phyloP scores from a whole-genome alignment of 768 basidiomycete species.

The Lyophyllum shimeji region DNA sequence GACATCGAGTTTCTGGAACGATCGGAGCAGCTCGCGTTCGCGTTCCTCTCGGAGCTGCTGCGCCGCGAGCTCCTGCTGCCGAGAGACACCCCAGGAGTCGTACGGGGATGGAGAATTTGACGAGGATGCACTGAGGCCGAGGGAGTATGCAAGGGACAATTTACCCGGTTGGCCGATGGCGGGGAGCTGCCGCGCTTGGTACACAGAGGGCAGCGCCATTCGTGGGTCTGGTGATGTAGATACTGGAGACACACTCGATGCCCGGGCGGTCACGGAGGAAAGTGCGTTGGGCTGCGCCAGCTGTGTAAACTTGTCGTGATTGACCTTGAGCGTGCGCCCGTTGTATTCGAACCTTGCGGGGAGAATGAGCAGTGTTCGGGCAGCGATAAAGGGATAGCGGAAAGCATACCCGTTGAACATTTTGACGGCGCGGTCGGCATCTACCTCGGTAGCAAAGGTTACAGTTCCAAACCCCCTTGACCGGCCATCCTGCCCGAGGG shows the following conservation, averaged over 20 bases:
- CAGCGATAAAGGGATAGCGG: no score
- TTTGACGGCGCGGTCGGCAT: constrained; percentile 80
- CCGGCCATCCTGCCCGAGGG: constrained; percentile 83
- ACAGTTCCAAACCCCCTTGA: constrained; percentile 94
- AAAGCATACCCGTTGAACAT: constrained; percentile 85
- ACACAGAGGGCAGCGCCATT: constrained; percentile 2
- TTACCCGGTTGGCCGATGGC: constrained; percentile 8
- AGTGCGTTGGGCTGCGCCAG: constrained; percentile 7
- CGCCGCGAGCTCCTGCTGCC: neutral
- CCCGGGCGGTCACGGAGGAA: neutral
- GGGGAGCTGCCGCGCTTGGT: constrained; percentile 2
- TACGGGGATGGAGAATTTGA: constrained; percentile 27
- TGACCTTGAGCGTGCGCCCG: constrained; percentile 85
- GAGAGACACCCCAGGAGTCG: constrained; percentile 22
- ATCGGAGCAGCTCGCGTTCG: constrained; percentile 9
- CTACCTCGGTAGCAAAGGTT: constrained; percentile 76
- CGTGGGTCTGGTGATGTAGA: constrained; percentile 22
- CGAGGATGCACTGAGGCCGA: constrained; percentile 11
- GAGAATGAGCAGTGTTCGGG: no score
- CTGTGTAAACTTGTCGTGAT: constrained; percentile 81
- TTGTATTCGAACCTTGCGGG: constrained; percentile 79
- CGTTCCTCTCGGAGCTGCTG: constrained; percentile 7
- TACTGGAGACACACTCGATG: constrained; percentile 8
- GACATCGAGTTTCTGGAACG: constrained; percentile 11
- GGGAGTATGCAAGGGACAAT: constrained; percentile 10